phyloP scores from a whole-genome alignment of 768 basidiomycete species.

The Rhodotorula kratochvilovae region DNA sequence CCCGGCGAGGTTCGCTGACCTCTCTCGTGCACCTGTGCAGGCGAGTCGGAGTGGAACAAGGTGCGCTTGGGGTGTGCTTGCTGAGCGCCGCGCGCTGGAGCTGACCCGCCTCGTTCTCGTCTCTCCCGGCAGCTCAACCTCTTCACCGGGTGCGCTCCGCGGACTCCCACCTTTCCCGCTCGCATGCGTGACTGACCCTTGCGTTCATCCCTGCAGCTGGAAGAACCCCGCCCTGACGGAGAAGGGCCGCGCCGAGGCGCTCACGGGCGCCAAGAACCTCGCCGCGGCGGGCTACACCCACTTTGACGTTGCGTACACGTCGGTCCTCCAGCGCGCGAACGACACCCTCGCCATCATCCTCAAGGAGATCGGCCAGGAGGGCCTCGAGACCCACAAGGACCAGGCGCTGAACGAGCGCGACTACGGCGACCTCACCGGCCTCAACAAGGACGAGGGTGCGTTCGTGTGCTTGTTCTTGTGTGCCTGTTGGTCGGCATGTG shows the following conservation, averaged over 20 bases:
- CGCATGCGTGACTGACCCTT: neutral
- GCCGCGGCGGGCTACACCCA: constrained; percentile 29
- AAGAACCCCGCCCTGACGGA: constrained; percentile 39
- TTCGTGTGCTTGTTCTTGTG: too few relatives aligned
- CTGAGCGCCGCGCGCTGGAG: neutral
- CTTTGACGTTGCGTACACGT: constrained; percentile 43
- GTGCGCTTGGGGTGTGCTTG: neutral
- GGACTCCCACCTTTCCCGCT: neutral
- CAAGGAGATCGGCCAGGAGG: constrained; percentile 43
- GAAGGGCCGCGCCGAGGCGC: constrained; percentile 39
- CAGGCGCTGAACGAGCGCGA: constrained; percentile 43
- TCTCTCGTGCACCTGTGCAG: neutral
- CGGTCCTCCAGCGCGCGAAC: constrained; percentile 43
- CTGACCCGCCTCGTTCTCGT: neutral
- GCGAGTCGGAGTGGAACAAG: constrained; percentile 38
- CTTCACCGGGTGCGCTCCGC: constrained; percentile 34
- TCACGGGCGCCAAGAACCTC: constrained; percentile 37
- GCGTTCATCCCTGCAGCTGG: constrained; percentile 5
- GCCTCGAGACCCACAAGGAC: constrained; percentile 37
- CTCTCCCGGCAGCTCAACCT: constrained; percentile 30
- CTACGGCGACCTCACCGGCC: constrained; percentile 41
- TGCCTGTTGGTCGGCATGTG: too few relatives aligned
- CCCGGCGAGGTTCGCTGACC: neutral
- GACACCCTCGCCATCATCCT: constrained; percentile 44
- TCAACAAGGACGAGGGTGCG: constrained; percentile 44